Conservation (phyloP, 805 yeast species). For the Kodamaea sagamina region DNA sequence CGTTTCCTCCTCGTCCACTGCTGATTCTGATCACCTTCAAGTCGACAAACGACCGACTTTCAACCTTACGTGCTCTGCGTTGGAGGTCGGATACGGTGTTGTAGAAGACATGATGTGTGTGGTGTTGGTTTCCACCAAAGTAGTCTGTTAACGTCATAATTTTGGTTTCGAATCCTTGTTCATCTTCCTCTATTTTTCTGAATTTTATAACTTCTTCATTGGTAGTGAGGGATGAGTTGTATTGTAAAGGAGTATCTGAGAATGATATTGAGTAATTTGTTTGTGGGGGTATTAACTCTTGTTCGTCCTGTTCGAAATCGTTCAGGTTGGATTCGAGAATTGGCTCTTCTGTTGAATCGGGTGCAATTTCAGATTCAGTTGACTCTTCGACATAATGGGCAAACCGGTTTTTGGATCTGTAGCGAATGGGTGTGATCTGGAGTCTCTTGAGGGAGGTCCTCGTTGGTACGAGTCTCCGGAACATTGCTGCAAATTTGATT, state of each 20-base stretch:
- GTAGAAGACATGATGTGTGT: constrained; percentile 38
- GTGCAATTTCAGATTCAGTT: neutral
- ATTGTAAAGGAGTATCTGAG: neutral
- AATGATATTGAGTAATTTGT: constrained; percentile 5
- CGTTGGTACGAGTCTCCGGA: neutral
- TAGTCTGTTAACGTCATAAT: constrained; percentile 36
- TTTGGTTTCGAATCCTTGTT: constrained; percentile 1
- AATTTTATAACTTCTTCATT: constrained; percentile 1
- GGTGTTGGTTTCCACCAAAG: constrained; percentile 43
- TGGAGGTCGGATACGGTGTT: constrained; percentile 29
- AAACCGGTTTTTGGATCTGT: constrained; percentile 10
- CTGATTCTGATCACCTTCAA: constrained; percentile 62
- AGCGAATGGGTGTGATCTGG: neutral
- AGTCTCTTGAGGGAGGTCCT: neutral
- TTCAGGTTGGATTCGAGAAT: too few relatives aligned
- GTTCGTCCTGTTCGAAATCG: too few relatives aligned
- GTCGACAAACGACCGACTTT: constrained; percentile 52
- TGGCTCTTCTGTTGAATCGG: neutral
- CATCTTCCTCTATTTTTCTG: neutral
- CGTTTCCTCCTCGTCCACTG: constrained; percentile 90
- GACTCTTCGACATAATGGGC: constrained; percentile 11
- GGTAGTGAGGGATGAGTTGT: neutral
- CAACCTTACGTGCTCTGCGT: constrained; percentile 35
- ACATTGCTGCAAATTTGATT: neutral
- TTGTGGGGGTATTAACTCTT: neutral